Conservation (phyloP, 805 yeast species). For the Clavispora fructus region DNA sequence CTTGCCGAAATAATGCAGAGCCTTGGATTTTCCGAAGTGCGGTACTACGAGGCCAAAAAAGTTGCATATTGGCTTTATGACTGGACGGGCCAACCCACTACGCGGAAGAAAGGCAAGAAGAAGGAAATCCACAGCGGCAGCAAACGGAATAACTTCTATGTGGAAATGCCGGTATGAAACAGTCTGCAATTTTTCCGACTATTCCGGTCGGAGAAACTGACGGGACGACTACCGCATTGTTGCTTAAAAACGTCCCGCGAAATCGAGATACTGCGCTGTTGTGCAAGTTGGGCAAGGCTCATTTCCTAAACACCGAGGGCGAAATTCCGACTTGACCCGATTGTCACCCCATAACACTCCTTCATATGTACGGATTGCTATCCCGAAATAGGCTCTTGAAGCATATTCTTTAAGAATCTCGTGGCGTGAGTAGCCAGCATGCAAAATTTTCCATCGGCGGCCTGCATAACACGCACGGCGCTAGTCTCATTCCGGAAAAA, state of each 20-base stretch:
- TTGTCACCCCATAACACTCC: not conserved
- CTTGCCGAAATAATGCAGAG: slow-evolving; percentile 43
- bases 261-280: not conserved
- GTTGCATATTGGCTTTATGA: slow-evolving; percentile 67
- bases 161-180: slow-evolving; percentile 16
- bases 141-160: slow-evolving; percentile 66
- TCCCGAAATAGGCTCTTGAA: not conserved
- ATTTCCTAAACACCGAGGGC: not conserved
- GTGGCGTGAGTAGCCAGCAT: not conserved
- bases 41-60: slow-evolving; percentile 59
- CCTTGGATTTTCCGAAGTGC: slow-evolving; percentile 53
- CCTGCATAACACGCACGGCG: not conserved
- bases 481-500: not conserved
- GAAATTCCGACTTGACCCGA: not conserved
- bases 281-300: not conserved
- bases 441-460: not conserved
- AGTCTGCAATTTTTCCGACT: not conserved
- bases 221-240: not conserved
- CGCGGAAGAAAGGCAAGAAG: slow-evolving; percentile 25
- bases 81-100: slow-evolving; percentile 26
- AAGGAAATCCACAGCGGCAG: slow-evolving; percentile 52
- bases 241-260: not conserved
- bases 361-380: too few species aligned
- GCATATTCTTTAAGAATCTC: not conserved
- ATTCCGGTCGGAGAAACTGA: not conserved